Percentiles rank a stretch among this genome's conserved stretches.
Conservation (phyloP, 1,139 yeast species). For the Hansenula lynferdii region DNA sequence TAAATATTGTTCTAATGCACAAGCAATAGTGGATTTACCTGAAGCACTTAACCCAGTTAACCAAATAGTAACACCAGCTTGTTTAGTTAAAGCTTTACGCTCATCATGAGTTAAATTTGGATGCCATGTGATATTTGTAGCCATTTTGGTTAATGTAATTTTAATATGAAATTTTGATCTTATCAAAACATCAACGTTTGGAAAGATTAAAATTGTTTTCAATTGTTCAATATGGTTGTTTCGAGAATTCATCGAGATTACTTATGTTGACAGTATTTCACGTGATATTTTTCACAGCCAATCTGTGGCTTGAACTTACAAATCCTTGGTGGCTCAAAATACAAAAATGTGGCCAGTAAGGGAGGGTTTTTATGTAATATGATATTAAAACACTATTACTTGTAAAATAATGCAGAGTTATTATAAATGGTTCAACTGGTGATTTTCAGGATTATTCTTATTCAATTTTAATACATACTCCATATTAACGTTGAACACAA, state of each 20-base stretch:
- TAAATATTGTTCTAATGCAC: conserved; percentile 83
- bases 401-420: too few species aligned
- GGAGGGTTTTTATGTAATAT: too few species aligned
- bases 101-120: conserved; percentile 80
- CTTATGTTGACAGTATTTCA: conserved; percentile 19
- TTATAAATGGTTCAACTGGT: too few species aligned
- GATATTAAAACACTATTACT: too few species aligned
- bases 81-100: conserved; percentile 66
- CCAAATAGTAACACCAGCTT: conserved; percentile 90
- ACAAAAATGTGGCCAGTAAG: too few species aligned
- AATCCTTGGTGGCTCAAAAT: too few species aligned
- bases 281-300: conserved; percentile 16
- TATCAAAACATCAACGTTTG: too few species aligned
- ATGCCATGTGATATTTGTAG: conserved; percentile 96
- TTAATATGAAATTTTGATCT: not conserved
- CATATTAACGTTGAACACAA: too few species aligned
- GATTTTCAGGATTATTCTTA: too few species aligned
- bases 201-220: too few species aligned
- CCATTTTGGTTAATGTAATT: conserved; percentile 44
- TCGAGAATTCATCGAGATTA: not conserved
- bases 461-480: too few species aligned
- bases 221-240: too few species aligned
- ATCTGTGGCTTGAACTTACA: conserved; percentile 5
- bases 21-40: conserved; percentile 90
- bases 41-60: conserved; percentile 93